Percentiles rank a stretch among this genome's conserved stretches.
Conservation (phyloP, 257 asterid species). For the Ajuga chamaepitys region DNA sequence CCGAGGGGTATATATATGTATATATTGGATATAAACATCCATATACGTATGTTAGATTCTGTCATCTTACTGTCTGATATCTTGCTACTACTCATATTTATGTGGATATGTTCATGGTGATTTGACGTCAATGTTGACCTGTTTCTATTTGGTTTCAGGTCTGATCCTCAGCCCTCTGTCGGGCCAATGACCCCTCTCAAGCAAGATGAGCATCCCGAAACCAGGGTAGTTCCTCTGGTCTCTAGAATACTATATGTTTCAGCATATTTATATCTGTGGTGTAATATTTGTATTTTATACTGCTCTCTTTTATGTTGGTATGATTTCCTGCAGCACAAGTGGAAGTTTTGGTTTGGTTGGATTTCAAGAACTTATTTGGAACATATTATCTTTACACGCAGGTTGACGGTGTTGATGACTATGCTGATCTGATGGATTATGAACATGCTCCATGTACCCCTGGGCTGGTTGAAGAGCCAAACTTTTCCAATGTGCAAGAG, state of each 20-base stretch:
- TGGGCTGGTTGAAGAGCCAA: constrained; percentile 75
- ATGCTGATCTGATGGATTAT: constrained; percentile 56
- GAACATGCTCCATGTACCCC: constrained; percentile 97
- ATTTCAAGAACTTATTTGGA: neutral
- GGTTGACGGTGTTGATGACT: constrained; percentile 45
- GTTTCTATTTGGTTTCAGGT: constrained; percentile 39
- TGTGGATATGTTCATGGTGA: neutral
- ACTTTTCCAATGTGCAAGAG: constrained; percentile 66
- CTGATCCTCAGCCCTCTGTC: constrained; percentile 62
- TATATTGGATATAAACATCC: too few relatives aligned
- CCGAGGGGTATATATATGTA: too few relatives aligned
- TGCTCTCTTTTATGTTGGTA: neutral
- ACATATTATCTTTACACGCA: constrained; percentile 17
- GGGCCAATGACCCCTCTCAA: constrained; percentile 47
- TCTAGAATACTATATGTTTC: constrained; percentile 7
- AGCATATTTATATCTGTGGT: neutral
- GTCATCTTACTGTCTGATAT: neutral
- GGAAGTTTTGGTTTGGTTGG: neutral
- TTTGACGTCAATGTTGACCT: constrained; percentile 11
- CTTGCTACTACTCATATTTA: neutral
- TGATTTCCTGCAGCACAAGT: neutral
- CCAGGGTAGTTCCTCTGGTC: constrained; percentile 39
- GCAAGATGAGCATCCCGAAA: constrained; percentile 49
- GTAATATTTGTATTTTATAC: neutral
- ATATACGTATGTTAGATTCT: too few relatives aligned